Conservation (phyloP, 2,329 filamentous ascomycete genomes). For the Apiospora sp. region DNA sequence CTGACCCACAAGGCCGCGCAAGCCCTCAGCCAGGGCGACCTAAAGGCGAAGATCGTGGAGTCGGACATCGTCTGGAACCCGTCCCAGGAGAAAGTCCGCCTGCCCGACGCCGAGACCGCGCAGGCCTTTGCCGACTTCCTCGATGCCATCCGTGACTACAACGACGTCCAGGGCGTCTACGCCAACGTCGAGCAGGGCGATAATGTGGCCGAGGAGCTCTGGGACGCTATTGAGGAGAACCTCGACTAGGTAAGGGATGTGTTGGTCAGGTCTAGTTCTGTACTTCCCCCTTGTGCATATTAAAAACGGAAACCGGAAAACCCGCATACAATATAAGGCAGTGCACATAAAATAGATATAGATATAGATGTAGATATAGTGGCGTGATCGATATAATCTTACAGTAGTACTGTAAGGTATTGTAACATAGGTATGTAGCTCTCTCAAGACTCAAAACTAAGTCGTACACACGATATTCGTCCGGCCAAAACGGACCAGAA, state of each 20-base stretch:
- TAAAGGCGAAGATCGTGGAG: slow-evolving; percentile 69
- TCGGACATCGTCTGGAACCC: slow-evolving; percentile 87
- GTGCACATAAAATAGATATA: neutral
- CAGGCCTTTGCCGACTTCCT: slow-evolving; percentile 67
- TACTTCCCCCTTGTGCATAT: too few species aligned
- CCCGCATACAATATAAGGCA: too few species aligned
- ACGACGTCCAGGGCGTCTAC: slow-evolving; percentile 81
- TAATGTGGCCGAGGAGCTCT: slow-evolving; percentile 57
- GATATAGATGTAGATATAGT: slow-evolving; percentile 3
- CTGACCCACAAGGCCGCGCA: slow-evolving; percentile 71
- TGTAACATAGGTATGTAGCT: slow-evolving; percentile 11
- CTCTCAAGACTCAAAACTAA: slow-evolving; percentile 9
- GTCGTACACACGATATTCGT: neutral
- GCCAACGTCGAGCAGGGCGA: slow-evolving; percentile 68
- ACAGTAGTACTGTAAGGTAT: slow-evolving; percentile 16
- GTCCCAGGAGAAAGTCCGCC: slow-evolving; percentile 74
- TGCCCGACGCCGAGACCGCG: slow-evolving; percentile 65
- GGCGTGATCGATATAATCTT: neutral
- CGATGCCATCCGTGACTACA: slow-evolving; percentile 68
- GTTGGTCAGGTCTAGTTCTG: neutral
- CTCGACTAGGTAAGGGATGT: slow-evolving; percentile 47
- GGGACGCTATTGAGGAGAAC: slow-evolving; percentile 61
- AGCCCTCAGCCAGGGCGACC: slow-evolving; percentile 62
- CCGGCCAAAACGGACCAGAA: neutral
- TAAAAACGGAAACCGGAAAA: too few species aligned